Percentiles rank a stretch among this genome's conserved stretches.
Conservation (phyloP, 208 protist genomes). For the Trypanosoma melophagium region DNA sequence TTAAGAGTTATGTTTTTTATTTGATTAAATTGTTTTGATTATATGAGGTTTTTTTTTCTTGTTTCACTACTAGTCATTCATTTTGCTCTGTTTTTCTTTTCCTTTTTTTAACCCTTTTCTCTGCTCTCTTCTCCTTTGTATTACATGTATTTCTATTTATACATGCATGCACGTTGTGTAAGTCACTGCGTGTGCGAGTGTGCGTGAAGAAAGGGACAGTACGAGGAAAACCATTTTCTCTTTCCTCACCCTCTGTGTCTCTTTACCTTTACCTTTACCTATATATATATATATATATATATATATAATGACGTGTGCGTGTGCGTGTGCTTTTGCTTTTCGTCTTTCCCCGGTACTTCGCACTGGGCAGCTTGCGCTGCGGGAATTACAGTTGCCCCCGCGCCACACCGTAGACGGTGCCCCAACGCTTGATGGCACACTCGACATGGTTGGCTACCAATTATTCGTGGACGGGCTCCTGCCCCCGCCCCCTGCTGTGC, state of each 20-base stretch:
- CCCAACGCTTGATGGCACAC: conserved; percentile 76
- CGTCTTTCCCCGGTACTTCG: not conserved
- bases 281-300: too few relatives aligned
- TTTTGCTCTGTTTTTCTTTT: not conserved
- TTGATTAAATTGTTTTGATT: not conserved
- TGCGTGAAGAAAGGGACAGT: too few relatives aligned
- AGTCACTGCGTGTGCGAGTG: not conserved
- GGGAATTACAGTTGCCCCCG: conserved; percentile 56
- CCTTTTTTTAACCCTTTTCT: too few relatives aligned
- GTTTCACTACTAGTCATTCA: too few relatives aligned
- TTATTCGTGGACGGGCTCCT: conserved; percentile 83
- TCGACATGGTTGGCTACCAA: conserved; percentile 86
- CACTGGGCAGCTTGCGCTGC: conserved; percentile 70
- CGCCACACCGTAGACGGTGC: conserved; percentile 63
- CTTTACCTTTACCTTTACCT: too few relatives aligned
- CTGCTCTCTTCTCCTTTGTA: too few relatives aligned
- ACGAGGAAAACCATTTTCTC: too few relatives aligned
- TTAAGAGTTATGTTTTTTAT: not conserved
- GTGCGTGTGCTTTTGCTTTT: not conserved
- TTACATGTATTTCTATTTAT: too few relatives aligned
- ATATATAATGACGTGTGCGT: too few relatives aligned
- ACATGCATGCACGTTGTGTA: conserved; percentile 2
- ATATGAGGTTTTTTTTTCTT: too few relatives aligned
- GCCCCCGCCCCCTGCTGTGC: conserved; percentile 33
- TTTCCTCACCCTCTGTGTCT: too few relatives aligned